Evolutionary conservation across 768 basidiomycete species (phyloP).

Genomic region (Termitomyces titanicus): DNA sequence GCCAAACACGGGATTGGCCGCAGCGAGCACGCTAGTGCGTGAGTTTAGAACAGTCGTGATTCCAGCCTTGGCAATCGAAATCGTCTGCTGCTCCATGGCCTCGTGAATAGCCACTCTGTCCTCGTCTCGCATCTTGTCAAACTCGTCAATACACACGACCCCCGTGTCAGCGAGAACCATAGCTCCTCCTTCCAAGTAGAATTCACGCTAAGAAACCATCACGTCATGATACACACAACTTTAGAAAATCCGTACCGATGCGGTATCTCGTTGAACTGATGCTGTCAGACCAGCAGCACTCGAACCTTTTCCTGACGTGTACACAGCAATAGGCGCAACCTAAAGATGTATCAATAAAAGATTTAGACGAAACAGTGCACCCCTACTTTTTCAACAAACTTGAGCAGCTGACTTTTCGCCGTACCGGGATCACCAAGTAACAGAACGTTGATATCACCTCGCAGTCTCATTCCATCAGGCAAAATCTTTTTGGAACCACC

Average conservation of each 20-base stretch:
- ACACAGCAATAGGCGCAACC: slow-evolving; percentile 97
- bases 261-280: slow-evolving; percentile 90
- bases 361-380: neutral
- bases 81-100: slow-evolving; percentile 99
- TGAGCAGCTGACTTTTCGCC: slow-evolving; percentile 95
- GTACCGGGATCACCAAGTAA: slow-evolving; percentile 97
- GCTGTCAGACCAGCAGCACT: slow-evolving; percentile 99
- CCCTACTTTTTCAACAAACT: slow-evolving; percentile 92
- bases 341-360: slow-evolving; percentile 23
- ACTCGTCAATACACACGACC: slow-evolving; percentile 99
- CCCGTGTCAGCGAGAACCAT: slow-evolving; percentile 99
- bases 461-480: slow-evolving; percentile 94
- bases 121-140: slow-evolving; percentile 99
- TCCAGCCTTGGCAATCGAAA: slow-evolving; percentile 98
- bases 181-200: slow-evolving; percentile 97
- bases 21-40: slow-evolving; percentile 91
- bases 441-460: slow-evolving; percentile 97
- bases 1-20: slow-evolving; percentile 97
- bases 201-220: slow-evolving; percentile 69
- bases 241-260: slow-evolving; percentile 58
- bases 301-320: slow-evolving; percentile 97
- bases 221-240: neutral
- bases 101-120: slow-evolving; percentile 99
- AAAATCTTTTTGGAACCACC: slow-evolving; percentile 97
- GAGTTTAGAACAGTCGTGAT: slow-evolving; percentile 98